Evolutionary conservation across 1,284 basidiomycete species (phyloP).

Genomic region (Sanghuangporus weigelae): DNA sequence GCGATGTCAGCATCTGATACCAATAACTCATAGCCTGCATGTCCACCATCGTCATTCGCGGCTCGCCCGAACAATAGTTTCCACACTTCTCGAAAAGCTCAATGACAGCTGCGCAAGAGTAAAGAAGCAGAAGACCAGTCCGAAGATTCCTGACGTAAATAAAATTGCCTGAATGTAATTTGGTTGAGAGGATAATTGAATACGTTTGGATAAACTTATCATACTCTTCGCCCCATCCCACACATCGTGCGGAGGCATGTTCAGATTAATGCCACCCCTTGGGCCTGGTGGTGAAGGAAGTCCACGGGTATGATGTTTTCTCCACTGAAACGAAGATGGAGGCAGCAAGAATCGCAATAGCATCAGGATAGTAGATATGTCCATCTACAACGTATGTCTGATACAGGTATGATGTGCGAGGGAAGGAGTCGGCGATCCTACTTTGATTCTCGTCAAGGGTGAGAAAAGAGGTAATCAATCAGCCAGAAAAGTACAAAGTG

Average conservation of each 20-base stretch:
- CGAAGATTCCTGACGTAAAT: constrained; percentile 22
- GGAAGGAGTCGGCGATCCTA: no score
- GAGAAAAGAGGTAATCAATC: no score
- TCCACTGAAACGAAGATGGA: not conserved
- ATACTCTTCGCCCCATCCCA: constrained; percentile 21
- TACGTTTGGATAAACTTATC: not conserved
- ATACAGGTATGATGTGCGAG: no score
- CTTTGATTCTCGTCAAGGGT: no score
- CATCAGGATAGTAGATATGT: not conserved
- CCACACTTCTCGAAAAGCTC: constrained; percentile 24
- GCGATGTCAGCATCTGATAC: not conserved
- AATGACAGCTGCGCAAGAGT: constrained; percentile 19
- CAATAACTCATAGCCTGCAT: not conserved
- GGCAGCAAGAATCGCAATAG: not conserved
- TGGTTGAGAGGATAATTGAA: not conserved
- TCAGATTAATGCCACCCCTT: constrained; percentile 18
- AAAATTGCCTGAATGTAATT: constrained; percentile 17
- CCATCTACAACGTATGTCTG: no score
- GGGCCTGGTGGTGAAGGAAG: constrained; percentile 18
- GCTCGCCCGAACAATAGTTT: constrained; percentile 22
- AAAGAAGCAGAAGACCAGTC: constrained; percentile 21
- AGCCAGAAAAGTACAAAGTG: no score
- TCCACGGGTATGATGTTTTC: not conserved
- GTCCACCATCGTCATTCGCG: constrained; percentile 12
- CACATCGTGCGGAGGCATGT: constrained; percentile 16